Conservation (phyloP, 768 basidiomycete species). For the Tephrocybe sp. region DNA sequence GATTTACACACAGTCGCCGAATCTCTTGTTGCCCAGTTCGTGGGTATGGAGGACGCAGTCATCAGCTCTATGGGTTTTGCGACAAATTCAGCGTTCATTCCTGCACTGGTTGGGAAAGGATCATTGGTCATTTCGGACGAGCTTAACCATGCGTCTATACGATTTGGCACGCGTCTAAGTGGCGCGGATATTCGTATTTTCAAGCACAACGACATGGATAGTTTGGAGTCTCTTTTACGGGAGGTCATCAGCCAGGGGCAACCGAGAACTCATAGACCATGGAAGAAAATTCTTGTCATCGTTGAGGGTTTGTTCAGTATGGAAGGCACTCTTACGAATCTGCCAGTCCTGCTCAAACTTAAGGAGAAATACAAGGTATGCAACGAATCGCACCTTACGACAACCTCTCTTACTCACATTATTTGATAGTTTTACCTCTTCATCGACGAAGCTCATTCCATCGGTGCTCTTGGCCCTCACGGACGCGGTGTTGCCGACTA, state of each 20-base stretch:
- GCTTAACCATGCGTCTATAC: conserved; percentile 92
- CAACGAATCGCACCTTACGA: neutral
- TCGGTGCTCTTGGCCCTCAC: conserved; percentile 91
- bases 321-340: conserved; percentile 92
- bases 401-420: neutral
- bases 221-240: conserved; percentile 73
- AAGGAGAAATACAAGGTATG: conserved; percentile 94
- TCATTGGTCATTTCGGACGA: conserved; percentile 97
- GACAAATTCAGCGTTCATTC: conserved; percentile 91
- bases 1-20: conserved; percentile 84
- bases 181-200: conserved; percentile 90
- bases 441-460: conserved; percentile 96
- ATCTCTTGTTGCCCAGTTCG: conserved; percentile 83
- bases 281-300: conserved; percentile 96
- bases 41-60: conserved; percentile 87
- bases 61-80: conserved; percentile 97
- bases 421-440: conserved; percentile 83
- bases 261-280: conserved; percentile 95
- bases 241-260: conserved; percentile 97
- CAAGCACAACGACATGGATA: conserved; percentile 95
- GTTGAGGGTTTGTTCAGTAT: conserved; percentile 97
- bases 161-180: conserved; percentile 86
- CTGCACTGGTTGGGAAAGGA: conserved; percentile 87
- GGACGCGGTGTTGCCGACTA: conserved; percentile 96
- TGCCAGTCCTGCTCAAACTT: conserved; percentile 80